Base-by-base conservation (phyloP, 768 basidiomycete genomes). In the Kwoniella sp. region DNA sequence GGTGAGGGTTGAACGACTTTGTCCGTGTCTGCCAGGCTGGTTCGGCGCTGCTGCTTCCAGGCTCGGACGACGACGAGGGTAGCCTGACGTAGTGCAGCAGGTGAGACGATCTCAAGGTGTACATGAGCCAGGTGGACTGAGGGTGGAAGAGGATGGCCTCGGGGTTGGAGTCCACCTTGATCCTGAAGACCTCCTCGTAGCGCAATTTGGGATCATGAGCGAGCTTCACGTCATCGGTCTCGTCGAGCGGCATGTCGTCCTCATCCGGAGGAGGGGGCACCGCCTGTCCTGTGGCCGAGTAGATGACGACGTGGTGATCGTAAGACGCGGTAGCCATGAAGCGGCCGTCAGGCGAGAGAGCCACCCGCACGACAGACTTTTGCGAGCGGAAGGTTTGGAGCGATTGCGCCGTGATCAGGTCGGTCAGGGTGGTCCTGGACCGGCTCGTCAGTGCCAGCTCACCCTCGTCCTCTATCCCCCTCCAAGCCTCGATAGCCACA, bases 1-100 rank as follows among this genome's bases (percentile, higher is more conserved):
- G 68, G 29, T 70, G 68, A 10, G 65, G 66, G 40, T 73, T 73
- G 65, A 73, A 73, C n/a, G 50, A 56, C 45, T 73, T 71, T 3
- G 57, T 66, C 0, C 15, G 29, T 1, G 33, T 48, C 32, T 46
- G 23, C 52, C 54, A 72, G 17, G 45, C 29, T 28, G 5, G 3
- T 23, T 26, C 28, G 6, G 15, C 34, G 15, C 6, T 15, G 15
- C 15, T 6, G 7, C 19, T 31, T 17, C 20, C 32, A 19, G 32
- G 10, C 28, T 32, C 33, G 19, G 37, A 25, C 7, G 27, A 31
- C 12, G 28, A 34, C 4, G 46, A 26, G 12, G n/a, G 19, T n/a
- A 70, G 49, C 5, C 28, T 15, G 25, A 65, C 43, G 46, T 69
- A 71, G 44, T 57, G 46, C 2, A 71, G 53, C 1, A 62, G 43